phyloP scores from a whole-genome alignment of 2,329 filamentous ascomycete species.

The Berkeleyomyces rouxiae region DNA sequence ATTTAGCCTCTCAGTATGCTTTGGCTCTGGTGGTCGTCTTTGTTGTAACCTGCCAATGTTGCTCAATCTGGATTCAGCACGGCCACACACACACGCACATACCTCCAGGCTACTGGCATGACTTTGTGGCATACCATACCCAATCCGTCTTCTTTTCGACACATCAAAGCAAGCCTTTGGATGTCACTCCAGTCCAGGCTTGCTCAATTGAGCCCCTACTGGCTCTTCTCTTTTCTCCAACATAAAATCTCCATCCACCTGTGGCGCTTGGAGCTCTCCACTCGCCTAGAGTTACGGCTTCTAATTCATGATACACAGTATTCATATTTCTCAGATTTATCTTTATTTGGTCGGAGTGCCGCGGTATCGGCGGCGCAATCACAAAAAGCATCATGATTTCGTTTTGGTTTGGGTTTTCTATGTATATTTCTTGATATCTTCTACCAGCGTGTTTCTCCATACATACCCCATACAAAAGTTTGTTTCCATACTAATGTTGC shows the following conservation, averaged over 20 bases:
- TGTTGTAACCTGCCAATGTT: neutral
- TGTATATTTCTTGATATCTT: neutral
- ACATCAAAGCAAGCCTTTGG: neutral
- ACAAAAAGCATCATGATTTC: neutral
- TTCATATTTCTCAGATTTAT: neutral
- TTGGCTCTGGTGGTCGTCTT: neutral
- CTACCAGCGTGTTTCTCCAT: too few species aligned
- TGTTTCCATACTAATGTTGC: too few species aligned
- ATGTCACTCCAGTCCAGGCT: neutral
- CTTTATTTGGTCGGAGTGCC: neutral
- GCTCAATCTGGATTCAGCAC: neutral
- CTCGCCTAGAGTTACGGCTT: neutral
- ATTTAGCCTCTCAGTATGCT: neutral
- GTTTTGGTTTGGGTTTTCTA: neutral
- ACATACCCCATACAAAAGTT: too few species aligned
- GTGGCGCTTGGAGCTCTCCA: neutral
- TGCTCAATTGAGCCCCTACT: neutral
- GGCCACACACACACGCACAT: neutral
- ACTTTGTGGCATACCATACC: neutral
- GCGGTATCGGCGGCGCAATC: neutral
- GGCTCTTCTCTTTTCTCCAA: neutral
- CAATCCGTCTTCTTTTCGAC: too few species aligned
- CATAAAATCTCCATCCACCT: neutral
- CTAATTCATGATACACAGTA: neutral
- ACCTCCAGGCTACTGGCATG: neutral